phyloP scores from a whole-genome alignment of 768 basidiomycete species.

The Auriscalpium orientale region DNA sequence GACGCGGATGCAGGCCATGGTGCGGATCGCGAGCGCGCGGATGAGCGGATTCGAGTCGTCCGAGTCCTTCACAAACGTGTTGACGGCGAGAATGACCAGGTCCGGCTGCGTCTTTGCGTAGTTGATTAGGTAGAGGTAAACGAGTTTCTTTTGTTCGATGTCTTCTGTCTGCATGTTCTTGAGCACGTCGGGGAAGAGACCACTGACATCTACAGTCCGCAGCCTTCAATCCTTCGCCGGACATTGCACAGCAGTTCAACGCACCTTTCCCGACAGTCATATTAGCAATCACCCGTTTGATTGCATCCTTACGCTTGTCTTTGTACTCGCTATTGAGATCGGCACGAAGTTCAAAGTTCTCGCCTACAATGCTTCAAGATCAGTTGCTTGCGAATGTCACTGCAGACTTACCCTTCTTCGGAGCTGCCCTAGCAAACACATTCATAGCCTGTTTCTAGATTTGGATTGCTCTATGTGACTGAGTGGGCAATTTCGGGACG shows the following conservation, averaged over 20 bases:
- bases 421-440: conserved; percentile 16
- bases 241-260: conserved; percentile 7
- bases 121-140: conserved; percentile 99
- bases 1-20: conserved; percentile 94
- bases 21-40: conserved; percentile 91
- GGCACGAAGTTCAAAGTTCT: conserved; percentile 94
- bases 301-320: conserved; percentile 95
- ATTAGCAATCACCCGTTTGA: conserved; percentile 94
- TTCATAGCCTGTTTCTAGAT: not conserved
- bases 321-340: conserved; percentile 97
- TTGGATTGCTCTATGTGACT: too few relatives aligned
- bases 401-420: conserved; percentile 17
- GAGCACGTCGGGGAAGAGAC: conserved; percentile 95
- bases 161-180: conserved; percentile 99
- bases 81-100: conserved; percentile 96
- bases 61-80: conserved; percentile 97
- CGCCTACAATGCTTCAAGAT: conserved; percentile 41
- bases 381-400: too few relatives aligned
- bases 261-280: conserved; percentile 98
- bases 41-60: conserved; percentile 96
- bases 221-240: not conserved
- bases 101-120: conserved; percentile 99
- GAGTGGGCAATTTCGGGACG: too few relatives aligned
- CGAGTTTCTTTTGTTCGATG: conserved; percentile 98
- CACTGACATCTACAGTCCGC: conserved; percentile 64